Evolutionary conservation across 2,329 filamentous ascomycete species (phyloP), one percentile per base, ranked within the genome.

Genomic region (Teratosphaeria gauchensis): DNA sequence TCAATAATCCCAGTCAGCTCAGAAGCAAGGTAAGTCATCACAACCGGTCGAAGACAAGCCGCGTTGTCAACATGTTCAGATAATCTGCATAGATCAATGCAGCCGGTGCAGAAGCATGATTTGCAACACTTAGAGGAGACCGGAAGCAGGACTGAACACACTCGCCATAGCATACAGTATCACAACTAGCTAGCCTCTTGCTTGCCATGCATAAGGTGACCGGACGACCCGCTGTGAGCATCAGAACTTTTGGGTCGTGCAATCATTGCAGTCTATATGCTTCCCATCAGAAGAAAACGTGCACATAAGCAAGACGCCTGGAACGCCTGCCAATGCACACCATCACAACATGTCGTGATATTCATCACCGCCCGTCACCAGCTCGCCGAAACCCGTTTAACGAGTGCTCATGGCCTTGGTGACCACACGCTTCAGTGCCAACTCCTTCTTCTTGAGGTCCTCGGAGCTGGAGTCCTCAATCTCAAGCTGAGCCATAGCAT

Each of bases 371-470:
- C 19, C 42, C 16, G 19, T 48, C 42, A 48, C 19, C 42, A 48
- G 42, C 42, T 21, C 42, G 33, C 33, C 19, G 5, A 9, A 48
- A 9, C 6, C 9, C 21, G 4, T 12, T 35, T 46, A 55, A 19
- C 46, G 38, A 7, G 51, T 33, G 51, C 63, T 63, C 51, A 65
- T 56, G 3, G 46, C 92, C 88, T 97, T 99, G 79, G 94, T 99
- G 71, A 99, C 92, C 69, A 95, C 85, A 73, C 94, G 85, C 90
- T 97, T 99, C 66, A 99, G 85, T 62, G 91, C 91, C 67, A 99
- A 83, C 84, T 99, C 94, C 87, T 96, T 95, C 90, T 97, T 97
- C 90, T 95, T 97, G 70, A 99, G 83, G 75, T 99, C 94, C 70
- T 99, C 95, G 62, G 91, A 89, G 63, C 81, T 79, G 59, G 90